Evolutionary conservation across 352 stramenopile species (phyloP).

Genomic region (Plasmopara viticola): DNA sequence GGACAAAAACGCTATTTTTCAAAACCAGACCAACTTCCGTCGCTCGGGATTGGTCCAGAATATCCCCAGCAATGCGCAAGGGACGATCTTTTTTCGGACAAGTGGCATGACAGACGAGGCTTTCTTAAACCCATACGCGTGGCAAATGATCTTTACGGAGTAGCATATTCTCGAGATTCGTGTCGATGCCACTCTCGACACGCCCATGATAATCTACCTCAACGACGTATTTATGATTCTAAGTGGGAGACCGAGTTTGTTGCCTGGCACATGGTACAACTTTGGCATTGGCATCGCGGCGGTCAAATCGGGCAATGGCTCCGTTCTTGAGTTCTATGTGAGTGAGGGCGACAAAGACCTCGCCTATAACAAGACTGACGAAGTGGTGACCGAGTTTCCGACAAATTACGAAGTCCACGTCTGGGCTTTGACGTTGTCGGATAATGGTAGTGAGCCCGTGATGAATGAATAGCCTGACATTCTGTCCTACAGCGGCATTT

Average conservation of each 20-base stretch:
- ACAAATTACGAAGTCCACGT: conserved; percentile 22
- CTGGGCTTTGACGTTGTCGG: conserved; percentile 7
- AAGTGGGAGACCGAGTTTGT: conserved; percentile 43
- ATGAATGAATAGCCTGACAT: conserved; percentile 15
- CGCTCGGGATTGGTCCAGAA: conserved; percentile 17
- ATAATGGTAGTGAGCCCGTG: conserved; percentile 9
- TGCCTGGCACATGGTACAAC: conserved; percentile 42
- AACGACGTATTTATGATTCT: conserved; percentile 25
- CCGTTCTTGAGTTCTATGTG: conserved; percentile 34
- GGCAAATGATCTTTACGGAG: conserved; percentile 22
- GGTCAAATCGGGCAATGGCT: conserved; percentile 8
- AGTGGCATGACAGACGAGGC: conserved; percentile 36
- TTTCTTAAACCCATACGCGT: conserved; percentile 33
- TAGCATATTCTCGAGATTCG: conserved; percentile 46
- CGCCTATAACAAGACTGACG: conserved; percentile 28
- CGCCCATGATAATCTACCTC: conserved; percentile 38
- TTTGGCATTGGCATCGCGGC: too few species aligned
- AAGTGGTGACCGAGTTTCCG: conserved; percentile 18
- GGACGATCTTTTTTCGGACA: conserved; percentile 42
- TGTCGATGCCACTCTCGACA: conserved; percentile 30
- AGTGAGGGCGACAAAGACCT: conserved; percentile 25
- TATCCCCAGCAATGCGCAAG: conserved; percentile 22
- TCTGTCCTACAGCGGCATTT: conserved; percentile 15
- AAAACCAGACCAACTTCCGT: conserved; percentile 7
- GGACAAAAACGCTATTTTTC: conserved; percentile 12